A percentile compares a stretch with the other conserved stretches of the same genome.
phyloP scores from a whole-genome alignment of 352 stramenopile species.

The Phytophthora syringae region DNA sequence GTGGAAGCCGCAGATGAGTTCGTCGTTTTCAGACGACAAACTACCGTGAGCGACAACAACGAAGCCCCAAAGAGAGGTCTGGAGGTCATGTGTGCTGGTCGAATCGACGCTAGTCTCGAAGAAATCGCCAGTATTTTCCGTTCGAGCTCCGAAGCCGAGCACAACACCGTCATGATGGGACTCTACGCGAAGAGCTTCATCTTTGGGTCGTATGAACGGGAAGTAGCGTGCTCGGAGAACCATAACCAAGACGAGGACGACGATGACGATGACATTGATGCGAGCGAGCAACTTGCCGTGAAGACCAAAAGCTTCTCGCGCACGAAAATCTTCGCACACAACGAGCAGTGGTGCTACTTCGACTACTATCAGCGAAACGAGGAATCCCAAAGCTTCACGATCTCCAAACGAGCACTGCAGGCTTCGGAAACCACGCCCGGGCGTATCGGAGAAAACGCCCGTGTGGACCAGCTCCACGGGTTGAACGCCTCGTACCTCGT shows the following conservation, averaged over 20 bases:
- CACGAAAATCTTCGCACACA: conserved; percentile 12
- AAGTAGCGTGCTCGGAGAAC: not conserved
- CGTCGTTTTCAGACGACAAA: conserved; percentile 13
- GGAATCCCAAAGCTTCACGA: conserved; percentile 8
- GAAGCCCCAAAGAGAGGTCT: not conserved
- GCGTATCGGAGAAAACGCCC: not conserved
- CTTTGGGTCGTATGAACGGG: conserved; percentile 24
- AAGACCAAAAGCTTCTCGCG: conserved; percentile 32
- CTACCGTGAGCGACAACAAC: conserved; percentile 7
- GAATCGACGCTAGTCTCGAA: conserved; percentile 17
- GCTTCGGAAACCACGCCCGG: not conserved
- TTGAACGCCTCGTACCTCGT: conserved; percentile 31
- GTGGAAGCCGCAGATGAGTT: conserved; percentile 19
- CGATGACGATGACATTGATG: not conserved
- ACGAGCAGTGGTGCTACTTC: conserved; percentile 37
- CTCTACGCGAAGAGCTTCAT: conserved; percentile 35
- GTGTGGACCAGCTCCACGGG: conserved; percentile 22
- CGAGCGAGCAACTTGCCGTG: conserved; percentile 14
- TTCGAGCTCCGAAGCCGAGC: conserved; percentile 5
- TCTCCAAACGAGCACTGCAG: conserved; percentile 19
- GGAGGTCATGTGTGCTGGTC: conserved; percentile 18
- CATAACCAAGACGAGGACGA: not conserved
- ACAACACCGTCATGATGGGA: conserved; percentile 30
- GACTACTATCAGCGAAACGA: conserved; percentile 19
- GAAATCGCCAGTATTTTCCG: conserved; percentile 21